Evolutionary conservation across 148 eudicot genomes (phyloP).

Genomic region (Rheum nobile): DNA sequence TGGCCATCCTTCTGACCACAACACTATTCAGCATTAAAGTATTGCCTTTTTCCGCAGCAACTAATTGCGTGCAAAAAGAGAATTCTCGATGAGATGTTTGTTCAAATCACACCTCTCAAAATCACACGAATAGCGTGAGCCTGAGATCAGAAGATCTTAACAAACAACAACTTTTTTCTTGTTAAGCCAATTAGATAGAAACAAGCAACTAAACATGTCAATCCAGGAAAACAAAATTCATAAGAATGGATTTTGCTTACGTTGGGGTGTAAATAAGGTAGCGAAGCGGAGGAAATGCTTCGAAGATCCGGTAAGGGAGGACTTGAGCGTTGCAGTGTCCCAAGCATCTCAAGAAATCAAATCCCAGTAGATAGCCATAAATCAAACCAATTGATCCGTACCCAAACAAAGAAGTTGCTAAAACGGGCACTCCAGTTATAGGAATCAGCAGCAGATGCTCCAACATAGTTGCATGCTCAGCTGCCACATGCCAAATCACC

Average conservation of each 20-base stretch:
- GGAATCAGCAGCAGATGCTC: conserved; percentile 47
- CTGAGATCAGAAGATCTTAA: background rate
- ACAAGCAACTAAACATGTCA: background rate
- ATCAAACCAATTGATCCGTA: conserved; percentile 50
- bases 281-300: conserved; percentile 43
- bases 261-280: conserved; percentile 66
- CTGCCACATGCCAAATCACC: conserved; percentile 21
- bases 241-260: conserved; percentile 31
- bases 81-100: background rate
- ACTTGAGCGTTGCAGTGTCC: conserved; percentile 65
- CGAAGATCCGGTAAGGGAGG: conserved; percentile 54
- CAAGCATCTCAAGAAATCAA: conserved; percentile 70
- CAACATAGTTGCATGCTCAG: conserved; percentile 52
- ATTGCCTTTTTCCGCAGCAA: background rate
- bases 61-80: background rate
- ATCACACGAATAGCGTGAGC: background rate
- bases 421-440: conserved; percentile 46
- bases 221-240: background rate
- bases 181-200: background rate
- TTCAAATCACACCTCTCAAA: background rate
- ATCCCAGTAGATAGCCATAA: conserved; percentile 45
- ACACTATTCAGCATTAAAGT: background rate
- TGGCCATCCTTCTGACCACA: background rate
- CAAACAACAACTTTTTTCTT: background rate
- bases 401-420: conserved; percentile 40